Base-by-base conservation (phyloP, 352 stramenopile species). In the Globisporangium megalacanthum region DNA sequence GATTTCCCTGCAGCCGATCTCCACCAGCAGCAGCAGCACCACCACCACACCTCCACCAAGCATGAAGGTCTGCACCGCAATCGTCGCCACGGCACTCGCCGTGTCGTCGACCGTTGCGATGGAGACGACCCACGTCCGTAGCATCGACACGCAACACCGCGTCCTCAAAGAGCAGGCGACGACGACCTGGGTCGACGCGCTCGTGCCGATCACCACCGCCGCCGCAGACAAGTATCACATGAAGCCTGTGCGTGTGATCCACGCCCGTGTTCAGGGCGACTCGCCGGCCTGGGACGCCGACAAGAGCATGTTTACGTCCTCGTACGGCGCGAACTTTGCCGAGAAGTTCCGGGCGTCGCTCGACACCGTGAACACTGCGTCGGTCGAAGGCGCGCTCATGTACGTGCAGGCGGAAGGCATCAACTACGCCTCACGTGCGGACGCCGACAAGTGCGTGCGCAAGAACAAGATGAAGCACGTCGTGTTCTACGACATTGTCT, bases 401-500 rank as follows among this genome's bases (percentile, higher is more conserved):
- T 81, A 83, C 60, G 65, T 85, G 7, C 66, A 75, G 64, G 75
- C 72, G 8, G 72, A 83, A 54, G 62, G 65, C 37, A 79, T 85
- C 65, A 81, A 77, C 60, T 64, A 65, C 51, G 66, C 20, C 55
- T 35, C 6, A 61, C 74, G 56, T 62, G 70, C 33, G 58, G 68
- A 9, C 68, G 77, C 44, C 29, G 9, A 47, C 20, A 37, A 48
- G 35, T 60, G 54, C 45, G 20, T 42, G 52, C 82, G 83, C 54
- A 95, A 95, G 77, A 92, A 90, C 66, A 72, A 82, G 15, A 88
- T 90, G 65, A 60, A 76, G 46, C 85, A 88, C 63, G 60, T 95
- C 36, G 83, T 94, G 13, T 90, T 95, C 62, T 94, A 92, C 65
- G 83, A 92, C 44, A 76, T 83, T 35, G 71, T 78, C 8, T 74